Conservation (phyloP, 257 asterid species). For the Fraxinus excelsior region DNA sequence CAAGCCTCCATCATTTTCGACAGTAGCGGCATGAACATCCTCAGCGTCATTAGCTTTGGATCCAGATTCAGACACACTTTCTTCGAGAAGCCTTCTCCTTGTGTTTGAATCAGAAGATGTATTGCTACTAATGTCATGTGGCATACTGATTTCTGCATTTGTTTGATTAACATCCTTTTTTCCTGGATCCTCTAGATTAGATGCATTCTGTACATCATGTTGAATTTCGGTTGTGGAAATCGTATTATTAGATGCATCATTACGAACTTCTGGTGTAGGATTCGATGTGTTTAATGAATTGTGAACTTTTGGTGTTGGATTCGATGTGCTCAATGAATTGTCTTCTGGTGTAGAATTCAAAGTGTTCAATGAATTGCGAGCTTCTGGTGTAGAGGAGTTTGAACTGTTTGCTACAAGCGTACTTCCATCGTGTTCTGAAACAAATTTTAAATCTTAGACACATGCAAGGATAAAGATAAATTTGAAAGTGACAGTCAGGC, state of each 20-base stretch:
- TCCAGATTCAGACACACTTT: conserved; percentile 41
- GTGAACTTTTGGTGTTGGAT: conserved; percentile 26
- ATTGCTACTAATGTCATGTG: conserved; percentile 36
- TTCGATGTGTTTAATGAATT: conserved; percentile 34
- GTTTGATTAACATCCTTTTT: conserved; percentile 46
- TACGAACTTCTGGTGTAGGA: conserved; percentile 42
- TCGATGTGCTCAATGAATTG: too few species aligned
- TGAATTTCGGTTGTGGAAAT: conserved; percentile 19
- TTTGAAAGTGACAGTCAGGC: neutral
- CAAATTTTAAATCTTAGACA: conserved; percentile 23
- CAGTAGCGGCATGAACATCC: conserved; percentile 68
- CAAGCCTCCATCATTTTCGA: conserved; percentile 75
- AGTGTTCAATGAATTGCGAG: conserved; percentile 29
- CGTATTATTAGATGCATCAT: conserved; percentile 19
- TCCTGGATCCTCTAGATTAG: conserved; percentile 43
- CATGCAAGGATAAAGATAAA: conserved; percentile 3
- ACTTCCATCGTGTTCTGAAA: conserved; percentile 46
- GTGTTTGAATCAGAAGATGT: conserved; percentile 48
- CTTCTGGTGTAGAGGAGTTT: conserved; percentile 37
- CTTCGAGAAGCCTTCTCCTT: conserved; percentile 89
- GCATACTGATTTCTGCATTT: conserved; percentile 48
- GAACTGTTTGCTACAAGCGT: conserved; percentile 38
- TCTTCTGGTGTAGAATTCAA: conserved; percentile 37
- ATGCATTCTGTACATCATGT: conserved; percentile 27
- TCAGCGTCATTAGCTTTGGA: conserved; percentile 30